Evolutionary conservation across 1,139 yeast species (phyloP), one percentile per base, ranked within the genome.

Genomic region (Debaryomyces coudertii): DNA sequence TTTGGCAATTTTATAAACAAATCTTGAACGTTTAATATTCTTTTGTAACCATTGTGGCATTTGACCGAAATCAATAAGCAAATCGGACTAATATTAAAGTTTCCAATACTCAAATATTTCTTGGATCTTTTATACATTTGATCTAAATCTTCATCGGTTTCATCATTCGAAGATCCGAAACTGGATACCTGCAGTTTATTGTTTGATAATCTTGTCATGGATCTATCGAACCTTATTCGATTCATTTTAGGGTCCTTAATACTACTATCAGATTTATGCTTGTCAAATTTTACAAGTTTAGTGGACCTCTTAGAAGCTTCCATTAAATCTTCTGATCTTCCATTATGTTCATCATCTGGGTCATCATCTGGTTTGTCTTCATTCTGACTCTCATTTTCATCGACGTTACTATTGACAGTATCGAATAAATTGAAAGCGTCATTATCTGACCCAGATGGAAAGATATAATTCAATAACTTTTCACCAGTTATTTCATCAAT

Each of bases 401-500:
- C 51, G 7, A 52, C 55, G 5, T 48, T 51, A 2, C 46, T 53
- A 6, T 53, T 54, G 18, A 49, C 50, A 18, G 44, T 39, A 36
- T 36, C 25, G 45, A 3, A 40, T 25, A 11, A 71, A 51, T 69
- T 65, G 18, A 68, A 66, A 11, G 62, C 61, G 20, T 63, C 46
- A 47, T 56, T 60, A 4, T 65, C 61, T 7, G 58, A 42, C 23
- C 74, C 77, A 11, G 76, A 61, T 14, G 83, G 83, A 59, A 83
- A 80, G 9, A 82, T 68, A 60, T 79, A 85, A 25, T 71, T 65
- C 71, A 83, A 69, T 44, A 85, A 64, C 57, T 76, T 80, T 39
- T 69, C 69, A 4, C 88, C 84, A 9, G 87, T 82, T 30, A 66
- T 64, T 57, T 84, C 87, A 54, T 86, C 93, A 30, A 85, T 54